These are phyloP conservation scores for Bipolaris victoriae DNA, from an alignment of 2,329 filamentous ascomycete species.

Conservation along the genomic window DNA sequence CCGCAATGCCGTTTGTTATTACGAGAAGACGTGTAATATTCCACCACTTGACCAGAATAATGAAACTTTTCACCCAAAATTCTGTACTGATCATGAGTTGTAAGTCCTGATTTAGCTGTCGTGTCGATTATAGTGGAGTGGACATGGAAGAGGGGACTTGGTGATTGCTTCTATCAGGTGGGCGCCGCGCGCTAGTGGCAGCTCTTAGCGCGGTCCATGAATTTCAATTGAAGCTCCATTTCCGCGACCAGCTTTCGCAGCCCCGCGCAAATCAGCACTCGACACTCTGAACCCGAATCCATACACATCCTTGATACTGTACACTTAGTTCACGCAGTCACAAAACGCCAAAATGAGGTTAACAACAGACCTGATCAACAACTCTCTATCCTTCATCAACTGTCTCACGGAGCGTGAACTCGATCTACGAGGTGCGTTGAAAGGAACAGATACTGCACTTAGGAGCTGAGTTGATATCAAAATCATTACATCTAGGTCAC, in stretches of 20 bases:
- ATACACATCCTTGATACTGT: not conserved
- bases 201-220: conserved; percentile 14
- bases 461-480: conserved; percentile 85
- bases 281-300: not conserved
- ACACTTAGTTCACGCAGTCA: not conserved
- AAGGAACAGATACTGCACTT: conserved; percentile 98
- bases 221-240: conserved; percentile 15
- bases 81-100: too few relatives aligned
- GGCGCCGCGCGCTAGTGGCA: conserved; percentile 13
- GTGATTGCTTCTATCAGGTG: not conserved
- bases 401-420: conserved; percentile 98
- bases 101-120: too few relatives aligned
- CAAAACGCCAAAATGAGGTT: conserved; percentile 74
- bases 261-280: not conserved
- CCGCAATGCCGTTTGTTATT: not conserved
- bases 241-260: conserved; percentile 9
- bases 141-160: too few relatives aligned
- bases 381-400: conserved; percentile 97
- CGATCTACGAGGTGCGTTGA: conserved; percentile 98
- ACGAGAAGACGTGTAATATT: too few relatives aligned
- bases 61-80: too few relatives aligned
- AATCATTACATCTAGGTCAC: conserved; percentile 75
- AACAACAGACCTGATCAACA: conserved; percentile 91
- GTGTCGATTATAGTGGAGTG: not conserved
- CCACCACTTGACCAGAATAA: not conserved